phyloP scores from a whole-genome alignment of 305 asterid species.

The Galium porrigens region DNA sequence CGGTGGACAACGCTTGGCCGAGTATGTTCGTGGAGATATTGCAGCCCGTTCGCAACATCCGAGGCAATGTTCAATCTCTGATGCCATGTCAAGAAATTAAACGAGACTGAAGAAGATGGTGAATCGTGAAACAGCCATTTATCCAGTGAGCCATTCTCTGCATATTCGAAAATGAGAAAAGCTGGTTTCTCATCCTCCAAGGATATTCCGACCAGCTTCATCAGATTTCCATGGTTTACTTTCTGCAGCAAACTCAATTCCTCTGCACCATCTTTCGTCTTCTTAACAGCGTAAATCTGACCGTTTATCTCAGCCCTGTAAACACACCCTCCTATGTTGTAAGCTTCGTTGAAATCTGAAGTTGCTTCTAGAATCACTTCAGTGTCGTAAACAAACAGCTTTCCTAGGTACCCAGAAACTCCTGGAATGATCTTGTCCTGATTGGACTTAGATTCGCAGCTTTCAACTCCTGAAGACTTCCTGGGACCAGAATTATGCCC shows the following conservation, averaged over 20 bases:
- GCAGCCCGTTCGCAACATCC: slow-evolving; percentile 68
- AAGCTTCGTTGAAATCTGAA: slow-evolving; percentile 33
- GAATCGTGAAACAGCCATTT: slow-evolving; percentile 33
- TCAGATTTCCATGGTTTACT: slow-evolving; percentile 54
- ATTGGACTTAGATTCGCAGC: slow-evolving; percentile 16
- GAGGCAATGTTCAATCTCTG: slow-evolving; percentile 48
- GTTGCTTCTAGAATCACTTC: slow-evolving; percentile 56
- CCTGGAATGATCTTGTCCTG: slow-evolving; percentile 64
- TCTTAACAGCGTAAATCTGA: slow-evolving; percentile 46
- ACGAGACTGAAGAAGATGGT: slow-evolving; percentile 19
- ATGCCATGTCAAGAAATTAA: slow-evolving; percentile 32
- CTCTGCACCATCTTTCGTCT: slow-evolving; percentile 38
- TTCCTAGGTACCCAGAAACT: slow-evolving; percentile 60
- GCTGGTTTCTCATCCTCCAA: slow-evolving; percentile 33
- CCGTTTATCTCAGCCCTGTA: slow-evolving; percentile 38
- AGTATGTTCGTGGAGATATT: slow-evolving; percentile 65
- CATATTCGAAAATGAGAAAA: slow-evolving; percentile 47
- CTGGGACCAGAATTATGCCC: slow-evolving; percentile 23
- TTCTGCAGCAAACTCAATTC: slow-evolving; percentile 53
- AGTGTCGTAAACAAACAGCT: slow-evolving; percentile 38
- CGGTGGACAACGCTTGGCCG: slow-evolving; percentile 59
- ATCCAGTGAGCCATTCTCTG: slow-evolving; percentile 52
- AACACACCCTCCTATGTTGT: slow-evolving; percentile 45
- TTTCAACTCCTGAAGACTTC: slow-evolving; percentile 19
- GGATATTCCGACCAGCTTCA: slow-evolving; percentile 54